Evolutionary conservation across 148 eudicot genomes (phyloP).

Genomic region (Bassia scoparia): DNA sequence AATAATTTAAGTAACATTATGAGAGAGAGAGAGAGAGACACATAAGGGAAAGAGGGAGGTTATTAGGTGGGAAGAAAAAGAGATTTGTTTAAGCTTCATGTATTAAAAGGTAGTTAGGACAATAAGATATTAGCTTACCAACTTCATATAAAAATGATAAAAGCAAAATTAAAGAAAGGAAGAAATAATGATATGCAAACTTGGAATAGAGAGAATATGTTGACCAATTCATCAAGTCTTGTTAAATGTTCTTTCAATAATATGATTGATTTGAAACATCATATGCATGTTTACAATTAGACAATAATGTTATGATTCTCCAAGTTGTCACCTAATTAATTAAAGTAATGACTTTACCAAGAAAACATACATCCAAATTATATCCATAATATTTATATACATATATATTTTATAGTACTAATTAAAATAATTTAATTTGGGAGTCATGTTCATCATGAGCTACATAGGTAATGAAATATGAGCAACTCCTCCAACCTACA

Average conservation of each 20-base stretch:
- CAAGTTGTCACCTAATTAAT: constrained; percentile 16
- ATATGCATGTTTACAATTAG: not conserved
- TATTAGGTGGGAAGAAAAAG: constrained; percentile 3
- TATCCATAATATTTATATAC: not conserved
- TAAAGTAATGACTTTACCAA: constrained; percentile 12
- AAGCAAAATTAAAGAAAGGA: not conserved
- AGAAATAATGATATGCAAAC: constrained; percentile 17
- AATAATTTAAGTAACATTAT: constrained; percentile 2
- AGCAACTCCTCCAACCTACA: constrained; percentile 16
- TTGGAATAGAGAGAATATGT: constrained; percentile 13
- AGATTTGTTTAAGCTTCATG: constrained; percentile 5
- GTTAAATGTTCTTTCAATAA: constrained; percentile 7
- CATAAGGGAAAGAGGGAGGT: too few relatives aligned
- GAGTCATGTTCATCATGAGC: constrained; percentile 26
- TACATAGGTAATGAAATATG: constrained; percentile 20
- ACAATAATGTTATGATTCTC: constrained; percentile 12
- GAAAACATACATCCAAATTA: constrained; percentile 7
- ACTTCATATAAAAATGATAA: constrained; percentile 24
- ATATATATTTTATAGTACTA: not conserved
- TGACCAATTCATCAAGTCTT: constrained; percentile 19
- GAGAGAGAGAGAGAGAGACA: not conserved
- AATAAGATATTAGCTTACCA: constrained; percentile 30
- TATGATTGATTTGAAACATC: not conserved
- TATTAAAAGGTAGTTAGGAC: constrained; percentile 26
- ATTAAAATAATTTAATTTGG: not conserved